A percentile compares a stretch with the other conserved stretches of the same genome.
phyloP scores from a whole-genome alignment of 768 basidiomycete genomes.

The Nidularia sp. region DNA sequence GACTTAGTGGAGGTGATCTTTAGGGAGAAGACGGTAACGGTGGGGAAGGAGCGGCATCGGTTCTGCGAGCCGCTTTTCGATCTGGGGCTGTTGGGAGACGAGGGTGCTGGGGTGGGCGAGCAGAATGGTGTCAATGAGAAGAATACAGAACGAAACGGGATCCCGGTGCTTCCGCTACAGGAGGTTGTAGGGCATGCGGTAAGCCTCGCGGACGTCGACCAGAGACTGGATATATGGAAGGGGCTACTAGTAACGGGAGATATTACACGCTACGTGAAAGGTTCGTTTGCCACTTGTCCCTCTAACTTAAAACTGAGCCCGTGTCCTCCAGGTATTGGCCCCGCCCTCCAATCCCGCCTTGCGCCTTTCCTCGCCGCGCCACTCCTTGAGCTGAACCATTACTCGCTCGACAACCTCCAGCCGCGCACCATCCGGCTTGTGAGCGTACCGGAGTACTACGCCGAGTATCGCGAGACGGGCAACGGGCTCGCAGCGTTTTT shows the following conservation, averaged over 20 bases:
- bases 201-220: constrained; percentile 54
- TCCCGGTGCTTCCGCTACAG: constrained; percentile 46
- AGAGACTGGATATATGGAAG: constrained; percentile 71
- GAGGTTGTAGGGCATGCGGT: constrained; percentile 67
- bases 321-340: constrained; percentile 45
- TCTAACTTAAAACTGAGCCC: not conserved
- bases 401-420: constrained; percentile 58
- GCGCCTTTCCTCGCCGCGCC: constrained; percentile 56
- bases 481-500: constrained; percentile 80
- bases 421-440: constrained; percentile 60
- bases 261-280: constrained; percentile 66
- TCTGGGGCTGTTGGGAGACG: constrained; percentile 47
- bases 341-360: constrained; percentile 70
- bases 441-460: constrained; percentile 84
- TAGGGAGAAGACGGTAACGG: constrained; percentile 61
- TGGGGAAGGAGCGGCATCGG: constrained; percentile 86
- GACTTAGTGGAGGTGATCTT: constrained; percentile 80
- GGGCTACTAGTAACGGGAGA: constrained; percentile 82
- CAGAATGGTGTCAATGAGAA: constrained; percentile 16
- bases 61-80: constrained; percentile 91
- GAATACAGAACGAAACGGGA: constrained; percentile 9
- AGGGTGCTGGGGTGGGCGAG: constrained; percentile 15
- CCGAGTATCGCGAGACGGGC: constrained; percentile 83
- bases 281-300: constrained; percentile 28
- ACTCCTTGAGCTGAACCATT: constrained; percentile 32